Base-by-base conservation (phyloP, 2,329 filamentous ascomycete genomes). In the Pestalotiopsis sp. region DNA sequence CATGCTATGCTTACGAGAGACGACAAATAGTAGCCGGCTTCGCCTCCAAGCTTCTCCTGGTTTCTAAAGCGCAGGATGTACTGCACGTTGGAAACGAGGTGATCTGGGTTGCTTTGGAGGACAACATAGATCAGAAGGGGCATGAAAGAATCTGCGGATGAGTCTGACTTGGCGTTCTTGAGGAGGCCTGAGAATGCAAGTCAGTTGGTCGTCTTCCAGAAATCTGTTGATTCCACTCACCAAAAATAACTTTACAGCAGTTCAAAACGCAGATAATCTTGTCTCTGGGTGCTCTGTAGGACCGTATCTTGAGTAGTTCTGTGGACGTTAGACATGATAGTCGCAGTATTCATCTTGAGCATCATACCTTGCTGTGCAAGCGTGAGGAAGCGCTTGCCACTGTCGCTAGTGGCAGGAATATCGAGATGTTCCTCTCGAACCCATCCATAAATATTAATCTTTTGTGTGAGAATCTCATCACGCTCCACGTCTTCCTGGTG, bases 211-310 rank as follows among this genome's bases (percentile, higher is more conserved):
- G 39, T 65, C 23, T 66, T 45, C 17, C 5, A 45, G 1, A 3
- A 17, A 3, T n/a, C 39, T 5, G 31, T 6, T 9, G 3, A 59
- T 27, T 13, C 11, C 23, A 75, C 86, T 73, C 80, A 94, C 93
- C 96, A 80, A 99, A 98, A 71, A 99, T 98, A 71, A 99, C 97
- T 82, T 99, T 99, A 88, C 96, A 99, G 82, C 95, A 98, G 81
- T 99, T 99, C 68, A 99, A 83, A 60, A 98, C 94, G 80, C 96
- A 99, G 64, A 99, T 98, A 67, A 99, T 96, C 81, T 99, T 99
- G 84, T 99, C 96, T 74, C 96, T 86, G 3, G 96, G 96, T n/a
- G 96, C 96, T 73, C 97, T 90, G 78, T 99, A 99, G 9, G 93
- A 96, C 77, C 95, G 97, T 77, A 99, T 98, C 80, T 99, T 99